Conservation (phyloP, 352 stramenopile species). For the Pythium phragmiticola region DNA sequence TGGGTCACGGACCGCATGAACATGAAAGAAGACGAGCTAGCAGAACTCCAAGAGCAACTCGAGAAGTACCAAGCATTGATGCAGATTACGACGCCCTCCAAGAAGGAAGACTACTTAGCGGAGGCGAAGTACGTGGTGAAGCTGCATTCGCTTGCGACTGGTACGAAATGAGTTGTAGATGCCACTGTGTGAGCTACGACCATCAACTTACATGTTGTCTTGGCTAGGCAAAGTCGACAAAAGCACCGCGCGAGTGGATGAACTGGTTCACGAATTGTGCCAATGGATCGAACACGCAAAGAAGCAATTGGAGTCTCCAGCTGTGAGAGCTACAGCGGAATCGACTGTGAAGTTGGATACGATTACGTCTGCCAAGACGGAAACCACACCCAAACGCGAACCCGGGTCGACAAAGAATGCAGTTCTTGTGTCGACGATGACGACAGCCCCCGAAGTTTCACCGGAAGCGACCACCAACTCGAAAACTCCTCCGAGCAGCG, state of each 20-base stretch:
- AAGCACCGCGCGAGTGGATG: slow-evolving; percentile 13
- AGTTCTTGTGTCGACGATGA: neutral
- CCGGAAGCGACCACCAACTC: neutral
- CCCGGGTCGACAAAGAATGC: neutral
- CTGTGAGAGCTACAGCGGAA: neutral
- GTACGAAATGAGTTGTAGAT: neutral
- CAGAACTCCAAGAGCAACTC: slow-evolving; percentile 81
- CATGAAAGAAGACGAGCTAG: slow-evolving; percentile 84
- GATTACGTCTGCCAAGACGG: neutral
- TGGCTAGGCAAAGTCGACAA: slow-evolving; percentile 9
- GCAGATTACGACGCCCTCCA: slow-evolving; percentile 43
- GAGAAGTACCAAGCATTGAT: slow-evolving; percentile 81
- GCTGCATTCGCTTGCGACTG: slow-evolving; percentile 35
- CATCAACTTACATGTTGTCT: neutral
- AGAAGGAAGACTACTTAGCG: slow-evolving; percentile 3
- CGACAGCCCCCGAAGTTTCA: neutral
- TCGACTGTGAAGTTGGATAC: neutral
- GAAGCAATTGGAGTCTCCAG: neutral
- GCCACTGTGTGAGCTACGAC: too few species aligned
- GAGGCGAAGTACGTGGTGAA: slow-evolving; percentile 33
- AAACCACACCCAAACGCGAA: neutral
- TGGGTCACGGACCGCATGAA: slow-evolving; percentile 90
- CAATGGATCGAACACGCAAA: slow-evolving; percentile 24
- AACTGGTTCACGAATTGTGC: slow-evolving; percentile 30
- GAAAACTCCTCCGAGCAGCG: neutral